Percentiles rank a stretch among this genome's conserved stretches.
Evolutionary conservation across 306 rosid genomes (phyloP).

Genomic region (Cucurbita moschata): DNA sequence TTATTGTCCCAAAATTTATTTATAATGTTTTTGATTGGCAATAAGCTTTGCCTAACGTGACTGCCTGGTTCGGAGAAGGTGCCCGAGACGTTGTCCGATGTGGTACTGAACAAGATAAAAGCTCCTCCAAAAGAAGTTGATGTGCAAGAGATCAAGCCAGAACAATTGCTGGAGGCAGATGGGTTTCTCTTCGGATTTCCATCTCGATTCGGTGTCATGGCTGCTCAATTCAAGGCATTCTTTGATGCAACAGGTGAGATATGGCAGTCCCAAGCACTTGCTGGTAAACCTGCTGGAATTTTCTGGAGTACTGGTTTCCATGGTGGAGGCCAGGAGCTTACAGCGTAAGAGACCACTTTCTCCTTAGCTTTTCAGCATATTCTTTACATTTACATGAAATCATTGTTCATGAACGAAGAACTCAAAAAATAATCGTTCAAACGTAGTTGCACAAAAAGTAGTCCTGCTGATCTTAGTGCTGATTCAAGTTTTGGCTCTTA

Average conservation of each 20-base stretch:
- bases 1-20: background rate
- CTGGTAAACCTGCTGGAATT: constrained; percentile 94
- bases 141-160: constrained; percentile 62
- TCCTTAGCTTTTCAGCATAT: background rate
- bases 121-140: constrained; percentile 63
- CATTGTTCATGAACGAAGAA: background rate
- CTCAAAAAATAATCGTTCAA: background rate
- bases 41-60: constrained; percentile 8
- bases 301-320: constrained; percentile 96
- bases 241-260: constrained; percentile 57
- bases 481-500: background rate
- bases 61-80: constrained; percentile 37
- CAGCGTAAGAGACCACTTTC: constrained; percentile 58
- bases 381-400: background rate
- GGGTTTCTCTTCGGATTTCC: constrained; percentile 84
- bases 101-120: constrained; percentile 55
- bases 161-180: constrained; percentile 73
- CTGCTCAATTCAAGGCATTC: constrained; percentile 73
- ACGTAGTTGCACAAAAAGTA: background rate
- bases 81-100: constrained; percentile 60
- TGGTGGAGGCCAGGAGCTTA: constrained; percentile 94
- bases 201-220: constrained; percentile 93
- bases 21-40: background rate
- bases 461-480: background rate
- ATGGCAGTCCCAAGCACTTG: constrained; percentile 76